phyloP scores from a whole-genome alignment of 768 basidiomycete species.

The Lactarius hengduanensis region DNA sequence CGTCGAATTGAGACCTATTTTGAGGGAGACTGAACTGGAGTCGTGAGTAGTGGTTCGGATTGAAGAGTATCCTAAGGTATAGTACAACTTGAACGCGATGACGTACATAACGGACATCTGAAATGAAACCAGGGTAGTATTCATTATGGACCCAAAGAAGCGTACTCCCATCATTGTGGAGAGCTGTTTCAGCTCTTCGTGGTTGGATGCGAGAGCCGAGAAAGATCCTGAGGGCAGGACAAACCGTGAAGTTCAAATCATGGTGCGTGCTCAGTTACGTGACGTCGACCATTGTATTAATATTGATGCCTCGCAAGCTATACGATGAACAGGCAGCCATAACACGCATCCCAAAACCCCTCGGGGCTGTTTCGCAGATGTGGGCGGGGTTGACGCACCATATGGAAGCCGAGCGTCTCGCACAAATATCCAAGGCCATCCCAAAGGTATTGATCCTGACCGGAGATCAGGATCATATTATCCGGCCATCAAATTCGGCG shows the following conservation, averaged over 20 bases:
- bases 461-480: constrained; percentile 62
- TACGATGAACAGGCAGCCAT: constrained; percentile 46
- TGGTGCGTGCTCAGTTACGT: constrained; percentile 38
- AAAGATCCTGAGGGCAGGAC: too few species aligned
- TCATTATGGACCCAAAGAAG: too few species aligned
- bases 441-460: constrained; percentile 69
- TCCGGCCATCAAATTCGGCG: constrained; percentile 50
- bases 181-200: too few species aligned
- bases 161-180: too few species aligned
- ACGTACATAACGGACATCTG: too few species aligned
- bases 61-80: constrained; percentile 17
- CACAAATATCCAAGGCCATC: constrained; percentile 45
- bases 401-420: constrained; percentile 40
- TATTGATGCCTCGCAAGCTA: constrained; percentile 37
- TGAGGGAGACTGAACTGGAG: neutral
- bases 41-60: constrained; percentile 30
- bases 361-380: constrained; percentile 75
- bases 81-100: too few species aligned
- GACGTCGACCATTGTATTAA: neutral
- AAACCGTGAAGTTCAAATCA: too few species aligned
- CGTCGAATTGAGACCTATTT: constrained; percentile 26
- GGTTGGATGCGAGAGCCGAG: too few species aligned
- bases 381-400: constrained; percentile 62
- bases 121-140: too few species aligned
- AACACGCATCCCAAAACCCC: constrained; percentile 56